Percentiles rank a stretch among this genome's conserved stretches.
Evolutionary conservation across 2,329 filamentous ascomycete genomes (phyloP).

Genomic region (Calcarisporium arbuscula): DNA sequence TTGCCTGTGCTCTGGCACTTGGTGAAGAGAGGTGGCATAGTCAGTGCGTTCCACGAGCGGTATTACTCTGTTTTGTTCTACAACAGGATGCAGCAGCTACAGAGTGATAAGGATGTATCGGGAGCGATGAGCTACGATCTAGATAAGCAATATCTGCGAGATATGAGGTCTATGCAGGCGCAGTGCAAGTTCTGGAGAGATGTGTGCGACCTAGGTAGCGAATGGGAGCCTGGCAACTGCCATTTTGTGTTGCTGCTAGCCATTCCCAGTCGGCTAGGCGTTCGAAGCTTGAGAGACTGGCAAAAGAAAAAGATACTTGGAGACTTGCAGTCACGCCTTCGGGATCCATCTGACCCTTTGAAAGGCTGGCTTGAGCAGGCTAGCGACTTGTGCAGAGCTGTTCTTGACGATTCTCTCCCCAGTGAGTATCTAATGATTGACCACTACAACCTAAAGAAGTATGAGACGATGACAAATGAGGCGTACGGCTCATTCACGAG

Average conservation of each 20-base stretch:
- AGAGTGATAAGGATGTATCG: not conserved
- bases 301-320: not conserved
- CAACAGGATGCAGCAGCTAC: conserved; percentile 1
- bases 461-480: conserved; percentile 2
- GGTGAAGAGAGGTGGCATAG: not conserved
- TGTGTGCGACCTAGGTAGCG: conserved; percentile 1
- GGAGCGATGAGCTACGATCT: conserved; percentile 1
- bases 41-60: conserved; percentile 5
- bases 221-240: conserved; percentile 3
- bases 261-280: not conserved
- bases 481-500: not conserved
- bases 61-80: conserved; percentile 3
- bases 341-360: not conserved
- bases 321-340: not conserved
- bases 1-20: conserved; percentile 3
- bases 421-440: conserved; percentile 4
- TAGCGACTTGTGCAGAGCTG: conserved; percentile 1
- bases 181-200: conserved; percentile 6
- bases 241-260: conserved; percentile 2
- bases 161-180: conserved; percentile 2
- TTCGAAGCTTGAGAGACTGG: not conserved
- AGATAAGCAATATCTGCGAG: not conserved
- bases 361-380: conserved; percentile 1
- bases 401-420: conserved; percentile 1
- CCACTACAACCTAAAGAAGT: conserved; percentile 2